Evolutionary conservation across 805 yeast species (phyloP), one percentile per base, ranked within the genome.

Genomic region (Huiozyma sinensis): DNA sequence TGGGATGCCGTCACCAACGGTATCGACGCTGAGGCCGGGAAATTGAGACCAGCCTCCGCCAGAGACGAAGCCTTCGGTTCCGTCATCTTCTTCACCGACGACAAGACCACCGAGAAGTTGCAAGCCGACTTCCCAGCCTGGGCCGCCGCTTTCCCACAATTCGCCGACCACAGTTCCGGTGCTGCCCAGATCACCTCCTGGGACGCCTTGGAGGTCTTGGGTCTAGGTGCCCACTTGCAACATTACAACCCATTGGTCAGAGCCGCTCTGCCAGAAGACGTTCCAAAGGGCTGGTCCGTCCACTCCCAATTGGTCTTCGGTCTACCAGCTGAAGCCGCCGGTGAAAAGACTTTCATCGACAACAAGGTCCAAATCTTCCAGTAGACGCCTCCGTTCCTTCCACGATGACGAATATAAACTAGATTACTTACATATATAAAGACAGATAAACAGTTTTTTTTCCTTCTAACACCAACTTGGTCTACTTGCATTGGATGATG

Each of bases 241-340:
- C 79, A 74, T 60, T 74, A 69, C 68, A 71, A 70, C 58, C 71
- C 67, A 42, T 61, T 61, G 42, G 68, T 73, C 42, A 63, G 64
- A 48, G 67, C 57, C 38, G 69, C 68, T 42, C 50, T 68, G 50
- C 63, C 65, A 48, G 57, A 54, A 31, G 60, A 66, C 44, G 60
- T 69, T 24, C 75, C 76, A 43, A 59, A 55, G 40, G 54, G 58
- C 40, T 72, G 76, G 75, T 58, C 55, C 37, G 68, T 73, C 42
- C 70, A 65, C 48, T 69, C 75, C 37, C 77, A 74, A 61, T 64
- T 74, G 53, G 72, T 66, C 34, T 73, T 74, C 47, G 79, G 79
- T 57, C 47, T 63, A n/a, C 72, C 73, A 53, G 62, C 53, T 33
- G 52, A 63, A 9, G 69, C 71, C 51, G 62, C 55, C 32, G 67